These are phyloP conservation scores for Rhodocollybia butyracea DNA, from an alignment of 768 basidiomycete species.

Conservation along the genomic window DNA sequence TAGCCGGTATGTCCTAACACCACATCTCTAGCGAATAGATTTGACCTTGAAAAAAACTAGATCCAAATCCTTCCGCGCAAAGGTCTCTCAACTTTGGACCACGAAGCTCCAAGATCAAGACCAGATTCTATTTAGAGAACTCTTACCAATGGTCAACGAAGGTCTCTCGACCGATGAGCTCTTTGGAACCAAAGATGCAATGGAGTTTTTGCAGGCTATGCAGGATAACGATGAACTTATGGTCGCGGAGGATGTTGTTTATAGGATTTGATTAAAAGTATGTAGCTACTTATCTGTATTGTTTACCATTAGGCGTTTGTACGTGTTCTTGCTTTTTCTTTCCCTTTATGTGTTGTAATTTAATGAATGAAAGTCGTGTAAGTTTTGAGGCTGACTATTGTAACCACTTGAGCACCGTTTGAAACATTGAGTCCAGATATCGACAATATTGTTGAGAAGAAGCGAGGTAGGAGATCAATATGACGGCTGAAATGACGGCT, in stretches of 20 bases:
- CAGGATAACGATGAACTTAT: slow-evolving; percentile 78
- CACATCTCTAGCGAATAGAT: too few species aligned
- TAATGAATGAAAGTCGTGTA: background rate
- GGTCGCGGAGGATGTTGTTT: slow-evolving; percentile 83
- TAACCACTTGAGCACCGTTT: too few species aligned
- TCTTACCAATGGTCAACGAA: slow-evolving; percentile 75
- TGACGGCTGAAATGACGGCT: too few species aligned
- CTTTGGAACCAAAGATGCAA: slow-evolving; percentile 83
- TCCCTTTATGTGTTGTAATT: background rate
- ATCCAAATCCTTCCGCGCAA: slow-evolving; percentile 74
- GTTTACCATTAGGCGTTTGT: background rate
- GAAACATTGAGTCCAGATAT: too few species aligned
- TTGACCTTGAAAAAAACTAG: slow-evolving; percentile 31
- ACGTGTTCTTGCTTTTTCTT: background rate
- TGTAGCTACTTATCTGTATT: too few species aligned
- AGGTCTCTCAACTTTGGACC: slow-evolving; percentile 70
- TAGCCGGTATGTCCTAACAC: background rate
- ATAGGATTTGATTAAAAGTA: slow-evolving; percentile 79
- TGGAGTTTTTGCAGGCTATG: slow-evolving; percentile 71
- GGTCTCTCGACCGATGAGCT: slow-evolving; percentile 64
- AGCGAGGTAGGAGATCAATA: too few species aligned
- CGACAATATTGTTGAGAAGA: too few species aligned
- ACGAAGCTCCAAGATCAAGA: slow-evolving; percentile 73
- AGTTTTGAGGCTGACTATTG: too few species aligned
- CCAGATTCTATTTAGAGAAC: slow-evolving; percentile 63